phyloP scores from a whole-genome alignment of 2,329 filamentous ascomycete species.

The Byssoonygena ceratinophila region DNA sequence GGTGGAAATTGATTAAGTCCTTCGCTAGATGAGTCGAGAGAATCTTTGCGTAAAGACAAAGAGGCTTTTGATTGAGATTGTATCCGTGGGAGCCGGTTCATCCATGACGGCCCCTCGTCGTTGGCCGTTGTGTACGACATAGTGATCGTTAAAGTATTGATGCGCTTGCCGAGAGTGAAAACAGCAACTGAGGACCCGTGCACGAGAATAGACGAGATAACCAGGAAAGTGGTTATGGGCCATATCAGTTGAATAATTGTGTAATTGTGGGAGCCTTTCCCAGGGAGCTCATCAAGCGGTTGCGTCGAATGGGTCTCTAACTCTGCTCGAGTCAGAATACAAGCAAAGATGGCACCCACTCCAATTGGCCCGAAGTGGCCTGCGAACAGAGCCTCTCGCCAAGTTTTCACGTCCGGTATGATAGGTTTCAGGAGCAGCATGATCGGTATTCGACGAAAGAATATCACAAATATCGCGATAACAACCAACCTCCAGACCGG shows the following conservation, averaged over 20 bases:
- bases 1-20: conserved; percentile 52
- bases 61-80: conserved; percentile 73
- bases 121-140: conserved; percentile 90
- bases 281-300: conserved; percentile 53
- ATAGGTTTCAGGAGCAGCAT: conserved; percentile 86
- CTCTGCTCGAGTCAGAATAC: conserved; percentile 86
- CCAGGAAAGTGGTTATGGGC: conserved; percentile 90
- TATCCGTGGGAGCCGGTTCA: conserved; percentile 76
- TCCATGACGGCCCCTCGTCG: conserved; percentile 85
- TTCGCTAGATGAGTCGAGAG: conserved; percentile 49
- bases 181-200: conserved; percentile 98
- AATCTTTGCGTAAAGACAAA: conserved; percentile 61
- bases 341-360: conserved; percentile 90
- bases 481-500: conserved; percentile 85
- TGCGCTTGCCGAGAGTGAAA: conserved; percentile 93
- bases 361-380: conserved; percentile 97
- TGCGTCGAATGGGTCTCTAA: conserved; percentile 66
- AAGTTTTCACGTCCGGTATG: conserved; percentile 95
- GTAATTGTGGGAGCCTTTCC: conserved; percentile 48
- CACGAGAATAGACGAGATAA: conserved; percentile 86
- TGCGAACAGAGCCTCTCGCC: conserved; percentile 92
- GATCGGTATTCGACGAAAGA: conserved; percentile 90
- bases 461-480: conserved; percentile 81
- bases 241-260: conserved; percentile 76
- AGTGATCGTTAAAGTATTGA: conserved; percentile 90